Evolutionary conservation across 108 stramenopile genomes (phyloP), one percentile per base, ranked within the genome.

Genomic region (Cyclotella baltica): DNA sequence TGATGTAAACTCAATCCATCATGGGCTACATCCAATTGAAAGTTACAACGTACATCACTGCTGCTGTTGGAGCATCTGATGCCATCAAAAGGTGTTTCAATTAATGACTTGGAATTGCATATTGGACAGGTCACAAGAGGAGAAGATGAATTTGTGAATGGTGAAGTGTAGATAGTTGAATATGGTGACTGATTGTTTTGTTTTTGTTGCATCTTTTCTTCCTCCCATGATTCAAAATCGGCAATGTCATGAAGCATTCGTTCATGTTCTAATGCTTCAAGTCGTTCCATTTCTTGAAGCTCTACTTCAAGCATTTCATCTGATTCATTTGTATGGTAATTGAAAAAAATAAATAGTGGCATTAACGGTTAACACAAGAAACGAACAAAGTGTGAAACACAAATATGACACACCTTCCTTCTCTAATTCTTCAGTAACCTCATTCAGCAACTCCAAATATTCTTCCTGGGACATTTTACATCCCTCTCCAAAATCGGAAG

Each of bases 11-110:
- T 72, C 55, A 78, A 51, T 43, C 77, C 77, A 30, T 78, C 77
- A 23, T 78, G 70, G 25, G 70, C 77, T 63, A 78, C 57, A n/a
- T 78, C 64, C n/a, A 78, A 36, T n/a, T 64, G 56, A 62, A 78
- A 78, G 25, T 69, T 58, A 48, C 77, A 78, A 30, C 37, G 22
- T 31, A 38, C 9, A 10, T 51, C 33, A 56, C 50, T 53, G 27
- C 11, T 43, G 22, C 8, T 43, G 25, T 64, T 43, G 20, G 18
- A 13, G 43, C 77, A 78, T 65, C 18, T 58, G 8, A 78, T 72
- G 34, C 77, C 77, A 27, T 78, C 62, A 23, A 20, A 27, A 16
- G 77, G 70, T 4, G 77, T 71, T 57, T 78, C 77, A 38, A 66
- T 48, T 64, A 78, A 67, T 11, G 70, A 67, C 8, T 35, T 51